Evolutionary conservation across 257 asterid species (phyloP).

Genomic region (Lycium ferocissimum): DNA sequence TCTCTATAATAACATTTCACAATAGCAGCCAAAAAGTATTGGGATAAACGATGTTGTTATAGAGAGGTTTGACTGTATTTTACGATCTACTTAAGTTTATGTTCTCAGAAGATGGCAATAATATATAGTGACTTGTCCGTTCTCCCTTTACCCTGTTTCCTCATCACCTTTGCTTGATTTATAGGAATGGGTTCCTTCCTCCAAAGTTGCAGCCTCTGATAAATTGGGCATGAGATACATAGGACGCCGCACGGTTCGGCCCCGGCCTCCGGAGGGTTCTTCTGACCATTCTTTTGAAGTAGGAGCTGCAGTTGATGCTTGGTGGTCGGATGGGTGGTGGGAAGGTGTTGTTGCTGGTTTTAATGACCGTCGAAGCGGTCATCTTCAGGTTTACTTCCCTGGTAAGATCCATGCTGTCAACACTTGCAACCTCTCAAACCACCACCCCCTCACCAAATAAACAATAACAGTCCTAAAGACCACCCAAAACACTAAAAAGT

Average conservation of each 20-base stretch:
- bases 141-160: too few species aligned
- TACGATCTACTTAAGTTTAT: background rate
- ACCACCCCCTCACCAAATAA: too few species aligned
- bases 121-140: too few species aligned
- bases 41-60: too few species aligned
- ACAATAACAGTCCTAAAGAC: background rate
- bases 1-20: too few species aligned
- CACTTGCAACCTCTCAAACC: too few species aligned
- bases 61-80: background rate
- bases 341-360: conserved; percentile 61
- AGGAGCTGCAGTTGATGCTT: conserved; percentile 72
- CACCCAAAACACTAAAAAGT: background rate
- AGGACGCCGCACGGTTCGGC: conserved; percentile 65
- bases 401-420: conserved; percentile 35
- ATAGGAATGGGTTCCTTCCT: conserved; percentile 62
- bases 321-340: conserved; percentile 84
- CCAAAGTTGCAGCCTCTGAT: conserved; percentile 58
- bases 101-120: too few species aligned
- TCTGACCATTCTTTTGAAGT: conserved; percentile 40
- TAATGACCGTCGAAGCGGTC: conserved; percentile 34
- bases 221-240: conserved; percentile 54
- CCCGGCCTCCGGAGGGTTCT: conserved; percentile 51
- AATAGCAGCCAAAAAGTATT: too few species aligned
- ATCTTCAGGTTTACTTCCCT: conserved; percentile 58
- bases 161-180: background rate